Conservation (phyloP, 768 basidiomycete species). For the Mycena floridula region DNA sequence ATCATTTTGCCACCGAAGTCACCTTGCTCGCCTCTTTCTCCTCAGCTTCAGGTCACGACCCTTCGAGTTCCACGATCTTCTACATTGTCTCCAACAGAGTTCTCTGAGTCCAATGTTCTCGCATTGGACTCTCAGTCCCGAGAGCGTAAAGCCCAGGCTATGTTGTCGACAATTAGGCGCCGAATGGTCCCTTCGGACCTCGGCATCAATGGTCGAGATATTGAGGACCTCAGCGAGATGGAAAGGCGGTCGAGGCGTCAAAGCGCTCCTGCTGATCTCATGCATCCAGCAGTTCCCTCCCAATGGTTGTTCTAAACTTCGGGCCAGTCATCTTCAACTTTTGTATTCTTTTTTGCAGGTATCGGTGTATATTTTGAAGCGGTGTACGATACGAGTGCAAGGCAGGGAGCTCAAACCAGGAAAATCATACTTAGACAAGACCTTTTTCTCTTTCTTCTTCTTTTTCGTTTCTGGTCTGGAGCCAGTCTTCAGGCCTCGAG, state of each 20-base stretch:
- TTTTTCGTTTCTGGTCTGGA: no score
- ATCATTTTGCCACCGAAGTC: conserved; percentile 25
- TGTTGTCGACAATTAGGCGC: conserved; percentile 59
- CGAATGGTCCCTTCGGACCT: conserved; percentile 40
- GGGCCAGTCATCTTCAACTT: conserved; percentile 30
- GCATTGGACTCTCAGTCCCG: conserved; percentile 51
- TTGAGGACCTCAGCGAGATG: conserved; percentile 8
- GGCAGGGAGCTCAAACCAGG: no score
- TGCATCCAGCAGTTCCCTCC: conserved; percentile 48
- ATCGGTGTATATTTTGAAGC: conserved; percentile 13
- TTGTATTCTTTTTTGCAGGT: conserved; percentile 33
- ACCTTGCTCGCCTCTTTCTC: conserved; percentile 29
- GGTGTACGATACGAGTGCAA: conserved; percentile 7
- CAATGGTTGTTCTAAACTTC: conserved; percentile 53
- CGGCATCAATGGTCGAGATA: conserved; percentile 11
- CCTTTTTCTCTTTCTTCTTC: no score
- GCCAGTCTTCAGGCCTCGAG: no score
- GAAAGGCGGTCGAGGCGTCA: conserved; percentile 43
- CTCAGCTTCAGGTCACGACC: conserved; percentile 43
- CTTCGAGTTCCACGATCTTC: conserved; percentile 41
- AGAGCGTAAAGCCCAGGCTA: conserved; percentile 50
- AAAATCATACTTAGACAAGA: no score
- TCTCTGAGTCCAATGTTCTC: conserved; percentile 48
- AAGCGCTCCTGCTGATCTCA: conserved; percentile 61
- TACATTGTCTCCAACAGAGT: conserved; percentile 34